Evolutionary conservation across 805 yeast genomes (phyloP).

Genomic region (Kodamaea lidongshanica): DNA sequence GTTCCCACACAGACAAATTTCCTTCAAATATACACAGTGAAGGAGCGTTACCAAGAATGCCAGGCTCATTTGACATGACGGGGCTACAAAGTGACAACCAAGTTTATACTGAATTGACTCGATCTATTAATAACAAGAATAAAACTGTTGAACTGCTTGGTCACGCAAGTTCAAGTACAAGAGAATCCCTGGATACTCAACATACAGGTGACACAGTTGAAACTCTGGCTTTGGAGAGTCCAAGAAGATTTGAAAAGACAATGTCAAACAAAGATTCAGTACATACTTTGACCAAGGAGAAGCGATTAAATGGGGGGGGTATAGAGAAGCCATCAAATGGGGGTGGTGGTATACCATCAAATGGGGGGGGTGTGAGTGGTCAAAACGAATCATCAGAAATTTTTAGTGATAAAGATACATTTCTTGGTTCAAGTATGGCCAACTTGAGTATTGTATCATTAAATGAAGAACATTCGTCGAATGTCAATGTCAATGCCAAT

Average conservation of each 20-base stretch:
- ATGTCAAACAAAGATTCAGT: constrained; percentile 2
- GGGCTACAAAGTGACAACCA: constrained; percentile 29
- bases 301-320: too few relatives aligned
- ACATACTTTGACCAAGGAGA: constrained; percentile 1
- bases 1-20: constrained; percentile 2
- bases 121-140: too few relatives aligned
- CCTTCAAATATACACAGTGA: constrained; percentile 3
- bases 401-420: too few relatives aligned
- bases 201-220: neutral
- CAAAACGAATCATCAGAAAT: too few relatives aligned
- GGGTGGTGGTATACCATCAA: too few relatives aligned
- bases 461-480: constrained; percentile 1
- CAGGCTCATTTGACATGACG: constrained; percentile 42
- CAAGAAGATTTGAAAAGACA: neutral
- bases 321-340: too few relatives aligned
- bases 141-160: too few relatives aligned
- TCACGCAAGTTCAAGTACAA: constrained; percentile 1
- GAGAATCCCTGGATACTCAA: too few relatives aligned
- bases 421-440: too few relatives aligned
- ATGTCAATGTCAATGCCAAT: constrained; percentile 1
- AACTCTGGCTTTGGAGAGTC: constrained; percentile 1
- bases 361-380: too few relatives aligned
- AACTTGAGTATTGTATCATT: neutral
- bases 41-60: constrained; percentile 34
- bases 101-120: constrained; percentile 11